Base-by-base conservation (phyloP, 345 rosid genomes). In the Lepidium africanum region DNA sequence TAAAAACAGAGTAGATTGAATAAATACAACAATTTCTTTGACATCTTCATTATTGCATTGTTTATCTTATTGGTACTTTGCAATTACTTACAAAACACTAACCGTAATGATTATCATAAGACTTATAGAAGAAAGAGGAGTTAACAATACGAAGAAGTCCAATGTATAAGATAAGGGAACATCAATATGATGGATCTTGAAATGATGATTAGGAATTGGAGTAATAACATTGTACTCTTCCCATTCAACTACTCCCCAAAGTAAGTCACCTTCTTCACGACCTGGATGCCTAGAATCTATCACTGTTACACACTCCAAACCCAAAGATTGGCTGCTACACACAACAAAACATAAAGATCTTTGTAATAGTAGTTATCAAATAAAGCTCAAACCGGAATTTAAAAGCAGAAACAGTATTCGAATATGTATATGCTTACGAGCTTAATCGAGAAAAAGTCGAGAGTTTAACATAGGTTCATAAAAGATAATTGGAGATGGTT, bases 171-270 rank as follows among this genome's bases (percentile, higher is more conserved):
- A 21, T 21, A 21, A 21, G 23, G 23, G 23, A 21, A 21, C 23
- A 21, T 2, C 23, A 21, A 21, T 21, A 21, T 21, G 23, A 21
- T 21, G 23, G 23, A 1, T 21, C 23, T 21, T 21, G 23, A 77
- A 81, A 41, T 85, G 70, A 10, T 8, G 42, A 19, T 8, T 46
- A 23, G 77, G 68, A 0, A 78, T 63, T 14, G 79, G 59, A 35
- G 71, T 77, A 5, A 83, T 59, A 30, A 77, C 70, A 70, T 78
- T 77, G 15, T 87, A 82, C 77, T 89, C 86, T 57, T 87, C 91
- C 96, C 89, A 89, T 3, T 81, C 78, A 36, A 86, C 82, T 2
- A 40, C 49, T 50, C 89, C 92, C 88, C 84, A 82, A 42, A 84
- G 77, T 30, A 84, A 60, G 65, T 89, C 86, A 2, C 81, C 86